Base-by-base conservation (phyloP, 169 alveolate species). In the Cryptosporidium baileyi region DNA sequence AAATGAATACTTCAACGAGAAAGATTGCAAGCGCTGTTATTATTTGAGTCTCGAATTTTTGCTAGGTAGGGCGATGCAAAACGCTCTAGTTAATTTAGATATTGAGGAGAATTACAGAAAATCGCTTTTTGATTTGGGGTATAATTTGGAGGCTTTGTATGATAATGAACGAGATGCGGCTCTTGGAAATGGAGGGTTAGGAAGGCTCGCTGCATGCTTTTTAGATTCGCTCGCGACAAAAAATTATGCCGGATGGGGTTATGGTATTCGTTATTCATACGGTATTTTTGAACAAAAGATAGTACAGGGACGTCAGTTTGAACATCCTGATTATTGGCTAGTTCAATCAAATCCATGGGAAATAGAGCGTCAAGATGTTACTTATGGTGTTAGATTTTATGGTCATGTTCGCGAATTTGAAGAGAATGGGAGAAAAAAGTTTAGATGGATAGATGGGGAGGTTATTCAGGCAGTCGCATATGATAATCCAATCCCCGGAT, bases 151-250 rank as follows among this genome's bases (percentile, higher is more conserved):
- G 93, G 95, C 94, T 40, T 82, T 97, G 45, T 96, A 95, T 85
- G 98, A 95, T 44, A 91, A 94, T 51, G 99, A 97, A 89, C 96
- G 92, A 52, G 99, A 97, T 82, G 98, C 99, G 22, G 99, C 98
- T 8, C 93, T 97, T 36, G 99, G 99, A 41, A 97, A 97, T 82
- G 99, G 99, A 28, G 99, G 99, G n/a, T 90, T 97, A 17, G 99
- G 97, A 24, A 91, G 99, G 61, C 92, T 97, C 34, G 99, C 99
- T 4, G 98, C 99, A 9, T 97, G 99, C 85, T 97, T 96, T 92
- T 82, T 97, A 44, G 99, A 97, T 80, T 94, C 98, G n/a, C 88
- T 97, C 91, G 98, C 98, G 6, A 96, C 98, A 24, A 90, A 96
- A 54, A 96, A 94, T 61, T 82, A 91, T 36, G 98, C 99, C 9